These are phyloP conservation scores for Sechiopsis laciniata DNA, from an alignment of 306 rosid genomes.

Conservation along the genomic window DNA sequence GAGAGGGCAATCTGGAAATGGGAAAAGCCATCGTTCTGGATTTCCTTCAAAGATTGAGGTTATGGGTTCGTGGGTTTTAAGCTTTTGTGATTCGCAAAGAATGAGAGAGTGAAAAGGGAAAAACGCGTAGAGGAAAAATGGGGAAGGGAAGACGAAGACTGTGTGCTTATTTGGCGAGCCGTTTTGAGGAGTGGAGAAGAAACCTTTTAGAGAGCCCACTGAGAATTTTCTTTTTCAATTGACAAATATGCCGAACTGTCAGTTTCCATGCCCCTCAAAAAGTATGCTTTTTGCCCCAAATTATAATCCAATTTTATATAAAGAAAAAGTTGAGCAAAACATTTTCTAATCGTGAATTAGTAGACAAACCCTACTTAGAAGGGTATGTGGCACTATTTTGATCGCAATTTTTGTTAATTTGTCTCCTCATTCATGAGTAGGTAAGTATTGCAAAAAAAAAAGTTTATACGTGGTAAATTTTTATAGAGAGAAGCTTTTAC, in stretches of 20 bases:
- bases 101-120: neutral
- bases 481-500: too few relatives aligned
- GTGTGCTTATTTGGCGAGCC: constrained; percentile 9
- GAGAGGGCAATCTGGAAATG: neutral
- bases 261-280: neutral
- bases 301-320: neutral
- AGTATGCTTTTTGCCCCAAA: neutral
- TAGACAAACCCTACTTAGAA: too few relatives aligned
- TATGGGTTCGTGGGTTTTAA: constrained; percentile 15
- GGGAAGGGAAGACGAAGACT: neutral
- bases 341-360: too few relatives aligned
- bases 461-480: too few relatives aligned
- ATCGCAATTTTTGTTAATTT: too few relatives aligned
- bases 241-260: constrained; percentile 21
- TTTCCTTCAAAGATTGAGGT: neutral
- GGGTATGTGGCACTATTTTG: too few relatives aligned
- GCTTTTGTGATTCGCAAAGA: neutral
- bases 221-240: neutral
- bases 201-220: constrained; percentile 7
- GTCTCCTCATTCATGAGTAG: too few relatives aligned
- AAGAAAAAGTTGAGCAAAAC: too few relatives aligned
- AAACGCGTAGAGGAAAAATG: constrained; percentile 11
- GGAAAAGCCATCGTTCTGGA: neutral
- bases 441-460: too few relatives aligned
- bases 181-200: constrained; percentile 11